Evolutionary conservation across 257 asterid genomes (phyloP).

Genomic region (Scutellaria barbata): DNA sequence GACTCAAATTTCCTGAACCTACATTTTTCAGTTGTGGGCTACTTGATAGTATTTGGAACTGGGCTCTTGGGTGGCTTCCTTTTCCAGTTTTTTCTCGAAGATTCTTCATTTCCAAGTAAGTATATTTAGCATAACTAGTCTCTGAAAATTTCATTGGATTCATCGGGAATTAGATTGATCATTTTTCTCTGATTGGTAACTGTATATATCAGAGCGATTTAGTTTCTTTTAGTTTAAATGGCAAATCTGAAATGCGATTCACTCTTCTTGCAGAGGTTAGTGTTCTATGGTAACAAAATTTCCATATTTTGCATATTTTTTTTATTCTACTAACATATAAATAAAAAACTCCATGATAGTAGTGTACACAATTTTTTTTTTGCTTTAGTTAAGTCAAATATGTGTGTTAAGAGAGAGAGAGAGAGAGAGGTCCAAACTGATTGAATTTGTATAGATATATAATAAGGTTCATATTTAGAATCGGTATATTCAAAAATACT

Average conservation of each 20-base stretch:
- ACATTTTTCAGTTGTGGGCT: slow-evolving; percentile 76
- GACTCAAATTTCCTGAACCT: slow-evolving; percentile 28
- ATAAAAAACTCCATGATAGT: too few relatives aligned
- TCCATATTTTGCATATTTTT: too few relatives aligned
- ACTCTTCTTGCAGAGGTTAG: neutral
- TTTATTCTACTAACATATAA: too few relatives aligned
- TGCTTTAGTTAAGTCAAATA: too few relatives aligned
- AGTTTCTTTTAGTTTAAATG: neutral
- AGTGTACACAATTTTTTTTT: too few relatives aligned
- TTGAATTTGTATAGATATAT: too few relatives aligned
- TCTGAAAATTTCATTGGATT: neutral
- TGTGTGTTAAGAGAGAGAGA: too few relatives aligned
- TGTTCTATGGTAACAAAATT: too few relatives aligned
- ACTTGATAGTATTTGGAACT: slow-evolving; percentile 79
- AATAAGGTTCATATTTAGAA: too few relatives aligned
- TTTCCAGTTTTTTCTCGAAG: slow-evolving; percentile 86
- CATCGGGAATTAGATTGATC: neutral
- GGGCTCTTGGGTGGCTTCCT: slow-evolving; percentile 94
- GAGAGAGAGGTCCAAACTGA: too few relatives aligned
- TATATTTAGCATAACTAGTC: neutral
- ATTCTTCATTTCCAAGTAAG: slow-evolving; percentile 93
- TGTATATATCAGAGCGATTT: slow-evolving; percentile 1
- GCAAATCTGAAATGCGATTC: neutral
- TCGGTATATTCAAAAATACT: too few relatives aligned
- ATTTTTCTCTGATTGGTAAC: slow-evolving; percentile 4